phyloP scores from a whole-genome alignment of 768 basidiomycete genomes.

The Obba rivulosa region DNA sequence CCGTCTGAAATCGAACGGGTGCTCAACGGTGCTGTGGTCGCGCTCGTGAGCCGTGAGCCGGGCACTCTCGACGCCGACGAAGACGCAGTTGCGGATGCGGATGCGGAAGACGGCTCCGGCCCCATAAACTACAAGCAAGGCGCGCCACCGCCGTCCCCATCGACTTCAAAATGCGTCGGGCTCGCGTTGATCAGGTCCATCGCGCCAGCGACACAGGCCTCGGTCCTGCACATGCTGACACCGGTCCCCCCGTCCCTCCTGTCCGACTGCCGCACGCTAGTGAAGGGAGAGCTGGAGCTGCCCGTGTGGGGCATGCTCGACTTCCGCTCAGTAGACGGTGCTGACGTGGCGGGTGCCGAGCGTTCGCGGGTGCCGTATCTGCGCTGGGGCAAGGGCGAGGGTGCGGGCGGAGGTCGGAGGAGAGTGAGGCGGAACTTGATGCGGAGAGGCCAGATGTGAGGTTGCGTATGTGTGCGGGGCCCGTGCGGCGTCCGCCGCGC shows the following conservation, averaged over 20 bases:
- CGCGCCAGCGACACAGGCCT: conserved; percentile 42
- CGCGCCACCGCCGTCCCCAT: conserved; percentile 47
- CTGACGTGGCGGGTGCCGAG: conserved; percentile 47
- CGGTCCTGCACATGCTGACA: conserved; percentile 71
- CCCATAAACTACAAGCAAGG: conserved; percentile 41
- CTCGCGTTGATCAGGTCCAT: conserved; percentile 68
- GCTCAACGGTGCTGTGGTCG: conserved; percentile 79
- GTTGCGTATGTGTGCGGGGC: neutral
- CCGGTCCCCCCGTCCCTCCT: conserved; percentile 57
- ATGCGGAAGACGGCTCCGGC: neutral
- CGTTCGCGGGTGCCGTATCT: conserved; percentile 68
- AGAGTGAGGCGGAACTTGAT: conserved; percentile 82
- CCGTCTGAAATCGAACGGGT: conserved; percentile 62
- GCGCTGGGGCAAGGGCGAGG: conserved; percentile 68
- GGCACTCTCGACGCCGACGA: conserved; percentile 30
- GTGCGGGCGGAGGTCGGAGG: conserved; percentile 66
- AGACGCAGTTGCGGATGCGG: neutral
- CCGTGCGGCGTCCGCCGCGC: neutral
- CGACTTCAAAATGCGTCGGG: conserved; percentile 62
- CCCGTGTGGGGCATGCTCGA: conserved; percentile 88
- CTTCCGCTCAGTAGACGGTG: conserved; percentile 38
- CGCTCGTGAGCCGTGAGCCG: conserved; percentile 52
- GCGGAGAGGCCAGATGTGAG: conserved; percentile 69
- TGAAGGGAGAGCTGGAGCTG: conserved; percentile 86
- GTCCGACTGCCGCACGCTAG: conserved; percentile 39